Conservation (phyloP, 2,329 filamentous ascomycete genomes). For the Lasiodiplodia hormozganensis region DNA sequence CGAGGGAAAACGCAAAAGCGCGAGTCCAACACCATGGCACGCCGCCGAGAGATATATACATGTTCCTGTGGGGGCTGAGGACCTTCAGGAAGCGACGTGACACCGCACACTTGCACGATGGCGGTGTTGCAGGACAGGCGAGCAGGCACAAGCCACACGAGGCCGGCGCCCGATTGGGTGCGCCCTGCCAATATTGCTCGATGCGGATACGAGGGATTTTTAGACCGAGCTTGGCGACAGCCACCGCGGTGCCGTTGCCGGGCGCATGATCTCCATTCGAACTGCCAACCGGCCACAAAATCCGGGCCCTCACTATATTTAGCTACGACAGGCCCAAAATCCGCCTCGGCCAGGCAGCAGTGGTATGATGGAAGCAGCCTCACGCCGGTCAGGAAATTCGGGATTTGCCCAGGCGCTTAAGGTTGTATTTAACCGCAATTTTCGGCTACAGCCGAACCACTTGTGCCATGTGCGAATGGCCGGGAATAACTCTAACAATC, state of each 20-base stretch:
- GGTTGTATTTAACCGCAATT: background rate
- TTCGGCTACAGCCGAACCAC: background rate
- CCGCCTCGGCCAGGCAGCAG: background rate
- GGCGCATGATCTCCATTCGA: background rate
- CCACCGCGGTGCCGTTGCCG: background rate
- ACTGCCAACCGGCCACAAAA: background rate
- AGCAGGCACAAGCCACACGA: background rate
- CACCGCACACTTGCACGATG: background rate
- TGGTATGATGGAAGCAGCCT: background rate
- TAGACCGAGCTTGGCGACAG: background rate
- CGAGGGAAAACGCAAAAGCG: background rate
- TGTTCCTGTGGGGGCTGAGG: too few species aligned
- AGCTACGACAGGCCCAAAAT: background rate
- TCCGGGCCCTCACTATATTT: background rate
- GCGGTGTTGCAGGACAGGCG: background rate
- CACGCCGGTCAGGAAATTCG: background rate
- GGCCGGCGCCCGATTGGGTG: background rate
- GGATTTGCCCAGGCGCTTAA: background rate
- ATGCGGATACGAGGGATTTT: background rate
- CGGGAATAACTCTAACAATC: too few species aligned
- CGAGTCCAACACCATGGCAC: too few species aligned
- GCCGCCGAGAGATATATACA: background rate
- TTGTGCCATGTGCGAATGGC: too few species aligned
- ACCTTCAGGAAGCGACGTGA: background rate
- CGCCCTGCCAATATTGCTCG: background rate